A percentile compares a stretch with the other conserved stretches of the same genome.
Conservation (phyloP, 2,329 filamentous ascomycete species). For the Endothia cerciana region DNA sequence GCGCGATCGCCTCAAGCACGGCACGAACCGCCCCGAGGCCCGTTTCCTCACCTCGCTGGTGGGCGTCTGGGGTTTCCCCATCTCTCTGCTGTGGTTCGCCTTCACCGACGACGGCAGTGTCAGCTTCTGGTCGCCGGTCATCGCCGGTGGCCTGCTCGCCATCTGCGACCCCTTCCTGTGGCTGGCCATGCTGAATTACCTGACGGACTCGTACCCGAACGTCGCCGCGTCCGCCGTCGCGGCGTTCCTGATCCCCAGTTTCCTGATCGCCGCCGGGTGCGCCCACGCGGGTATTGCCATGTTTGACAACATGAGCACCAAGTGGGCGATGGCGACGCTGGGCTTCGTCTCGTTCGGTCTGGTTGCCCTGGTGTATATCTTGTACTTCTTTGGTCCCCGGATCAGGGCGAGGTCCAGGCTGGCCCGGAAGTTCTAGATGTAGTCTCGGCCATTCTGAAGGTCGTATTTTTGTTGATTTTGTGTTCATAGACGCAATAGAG, state of each 20-base stretch:
- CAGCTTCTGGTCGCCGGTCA: conserved; percentile 45
- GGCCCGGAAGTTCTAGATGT: conserved; percentile 36
- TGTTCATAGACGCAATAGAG: too few species aligned
- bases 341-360: conserved; percentile 45
- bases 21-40: conserved; percentile 44
- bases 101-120: conserved; percentile 45
- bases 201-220: conserved; percentile 47
- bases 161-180: conserved; percentile 48
- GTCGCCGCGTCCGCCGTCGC: conserved; percentile 46
- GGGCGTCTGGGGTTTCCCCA: conserved; percentile 47
- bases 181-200: conserved; percentile 49
- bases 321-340: conserved; percentile 46
- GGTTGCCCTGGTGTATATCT: conserved; percentile 44
- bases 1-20: conserved; percentile 42
- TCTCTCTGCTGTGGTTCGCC: conserved; percentile 47
- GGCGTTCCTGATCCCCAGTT: conserved; percentile 48
- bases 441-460: too few species aligned
- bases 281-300: conserved; percentile 42
- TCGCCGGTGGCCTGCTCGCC: conserved; percentile 44
- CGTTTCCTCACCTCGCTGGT: conserved; percentile 46
- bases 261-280: conserved; percentile 44
- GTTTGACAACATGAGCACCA: conserved; percentile 43
- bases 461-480: too few species aligned
- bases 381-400: conserved; percentile 45
- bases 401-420: conserved; percentile 41